phyloP scores from a whole-genome alignment of 306 rosid genomes.

The Medicago arabica region DNA sequence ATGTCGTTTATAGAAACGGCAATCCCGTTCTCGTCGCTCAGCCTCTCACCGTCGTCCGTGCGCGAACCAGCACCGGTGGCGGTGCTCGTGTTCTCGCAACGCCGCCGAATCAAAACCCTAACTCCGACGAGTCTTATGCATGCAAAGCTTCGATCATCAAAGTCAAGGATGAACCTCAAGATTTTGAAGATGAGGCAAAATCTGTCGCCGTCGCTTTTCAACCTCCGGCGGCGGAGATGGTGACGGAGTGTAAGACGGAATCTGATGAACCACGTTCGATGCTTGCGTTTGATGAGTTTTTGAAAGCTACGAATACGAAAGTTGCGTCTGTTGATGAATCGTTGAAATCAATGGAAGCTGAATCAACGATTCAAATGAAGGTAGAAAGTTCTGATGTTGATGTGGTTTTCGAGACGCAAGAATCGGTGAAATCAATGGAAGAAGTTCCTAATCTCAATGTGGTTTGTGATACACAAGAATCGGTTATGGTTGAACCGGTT shows the following conservation, averaged over 20 bases:
- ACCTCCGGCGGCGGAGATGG: not conserved
- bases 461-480: not conserved
- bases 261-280: not conserved
- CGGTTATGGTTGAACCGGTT: not conserved
- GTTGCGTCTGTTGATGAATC: constrained; percentile 45
- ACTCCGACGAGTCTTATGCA: not conserved
- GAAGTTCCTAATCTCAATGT: not conserved
- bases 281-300: constrained; percentile 30
- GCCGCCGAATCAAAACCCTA: not conserved
- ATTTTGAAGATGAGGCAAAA: constrained; percentile 14
- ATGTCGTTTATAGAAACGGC: constrained; percentile 34
- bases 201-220: not conserved
- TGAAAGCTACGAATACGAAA: constrained; percentile 39
- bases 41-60: constrained; percentile 49
- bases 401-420: not conserved
- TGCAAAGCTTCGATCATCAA: not conserved
- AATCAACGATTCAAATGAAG: not conserved
- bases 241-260: not conserved
- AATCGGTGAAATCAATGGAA: not conserved
- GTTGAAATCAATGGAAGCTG: constrained; percentile 24
- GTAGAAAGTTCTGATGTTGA: not conserved
- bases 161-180: constrained; percentile 9
- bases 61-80: constrained; percentile 63
- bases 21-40: not conserved
- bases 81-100: constrained; percentile 56